Percentiles rank a stretch among this genome's conserved stretches.
Evolutionary conservation across 1,139 yeast genomes (phyloP).

Genomic region (Pneumocystis oryctolagi): DNA sequence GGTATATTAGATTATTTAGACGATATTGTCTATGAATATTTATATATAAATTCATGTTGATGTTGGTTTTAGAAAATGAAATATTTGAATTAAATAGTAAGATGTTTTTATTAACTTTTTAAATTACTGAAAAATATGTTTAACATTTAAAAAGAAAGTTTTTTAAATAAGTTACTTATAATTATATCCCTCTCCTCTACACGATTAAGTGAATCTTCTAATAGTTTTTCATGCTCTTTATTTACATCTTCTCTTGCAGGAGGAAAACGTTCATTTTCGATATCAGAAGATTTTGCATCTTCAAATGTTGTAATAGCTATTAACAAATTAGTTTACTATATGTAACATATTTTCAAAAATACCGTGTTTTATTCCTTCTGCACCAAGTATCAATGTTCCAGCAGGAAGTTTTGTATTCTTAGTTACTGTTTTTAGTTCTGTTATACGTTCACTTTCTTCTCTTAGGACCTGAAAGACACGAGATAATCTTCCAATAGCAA

Average conservation of each 20-base stretch:
- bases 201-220: not conserved
- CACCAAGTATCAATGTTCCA: slow-evolving; percentile 73
- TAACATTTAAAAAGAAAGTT: not conserved
- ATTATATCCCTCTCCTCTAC: not conserved
- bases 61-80: too few species aligned
- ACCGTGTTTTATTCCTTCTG: slow-evolving; percentile 44
- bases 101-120: too few species aligned
- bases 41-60: too few species aligned
- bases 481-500: slow-evolving; percentile 89
- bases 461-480: slow-evolving; percentile 84
- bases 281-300: slow-evolving; percentile 70
- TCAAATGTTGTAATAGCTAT: slow-evolving; percentile 61
- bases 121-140: not conserved
- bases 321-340: slow-evolving; percentile 20
- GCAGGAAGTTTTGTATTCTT: slow-evolving; percentile 59
- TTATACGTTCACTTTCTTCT: slow-evolving; percentile 79
- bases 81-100: too few species aligned
- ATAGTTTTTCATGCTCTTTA: not conserved
- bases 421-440: slow-evolving; percentile 56
- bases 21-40: too few species aligned
- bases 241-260: slow-evolving; percentile 44
- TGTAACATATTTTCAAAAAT: not conserved
- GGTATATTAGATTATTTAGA: too few species aligned
- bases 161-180: not conserved
- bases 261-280: slow-evolving; percentile 76